These are phyloP conservation scores for Hanseniaspora vineae DNA, from an alignment of 805 yeast species.

Conservation along the genomic window DNA sequence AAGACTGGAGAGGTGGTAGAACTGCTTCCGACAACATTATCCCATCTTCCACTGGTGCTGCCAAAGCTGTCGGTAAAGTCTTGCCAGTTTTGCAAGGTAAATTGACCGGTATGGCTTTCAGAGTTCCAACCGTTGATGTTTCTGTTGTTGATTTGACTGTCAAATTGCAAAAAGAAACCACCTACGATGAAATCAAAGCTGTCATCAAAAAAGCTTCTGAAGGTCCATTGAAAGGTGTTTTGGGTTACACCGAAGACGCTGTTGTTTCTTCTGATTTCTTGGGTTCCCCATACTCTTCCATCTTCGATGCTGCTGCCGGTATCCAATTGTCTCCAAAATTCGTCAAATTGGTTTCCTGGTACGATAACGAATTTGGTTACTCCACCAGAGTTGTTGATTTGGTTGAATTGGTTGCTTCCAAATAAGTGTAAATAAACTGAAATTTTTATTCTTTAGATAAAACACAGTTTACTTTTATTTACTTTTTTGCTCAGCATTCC, in stretches of 20 bases:
- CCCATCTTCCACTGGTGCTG: slow-evolving; percentile 69
- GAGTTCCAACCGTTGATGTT: slow-evolving; percentile 65
- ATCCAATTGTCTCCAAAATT: slow-evolving; percentile 56
- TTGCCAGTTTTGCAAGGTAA: slow-evolving; percentile 61
- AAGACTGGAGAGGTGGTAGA: slow-evolving; percentile 76
- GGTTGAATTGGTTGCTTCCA: slow-evolving; percentile 37
- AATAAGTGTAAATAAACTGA: no score
- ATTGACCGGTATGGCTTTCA: slow-evolving; percentile 61
- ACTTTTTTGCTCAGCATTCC: no score
- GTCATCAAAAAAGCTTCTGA: slow-evolving; percentile 47
- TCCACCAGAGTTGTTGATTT: slow-evolving; percentile 66
- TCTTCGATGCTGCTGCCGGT: slow-evolving; percentile 60
- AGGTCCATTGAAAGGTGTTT: slow-evolving; percentile 46
- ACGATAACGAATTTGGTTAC: slow-evolving; percentile 68
- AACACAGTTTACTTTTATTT: no score
- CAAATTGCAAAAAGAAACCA: slow-evolving; percentile 42
- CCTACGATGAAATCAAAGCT: slow-evolving; percentile 51
- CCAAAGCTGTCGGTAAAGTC: slow-evolving; percentile 66
- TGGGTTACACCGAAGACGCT: slow-evolving; percentile 60
- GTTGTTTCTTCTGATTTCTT: slow-evolving; percentile 62
- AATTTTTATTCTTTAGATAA: no score
- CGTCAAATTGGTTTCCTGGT: slow-evolving; percentile 61
- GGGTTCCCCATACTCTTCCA: slow-evolving; percentile 47
- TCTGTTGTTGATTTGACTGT: slow-evolving; percentile 63
- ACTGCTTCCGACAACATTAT: slow-evolving; percentile 65